These are phyloP conservation scores for Populus hybrid DNA, from an alignment of 441 rosid genomes.

Conservation along the genomic window DNA sequence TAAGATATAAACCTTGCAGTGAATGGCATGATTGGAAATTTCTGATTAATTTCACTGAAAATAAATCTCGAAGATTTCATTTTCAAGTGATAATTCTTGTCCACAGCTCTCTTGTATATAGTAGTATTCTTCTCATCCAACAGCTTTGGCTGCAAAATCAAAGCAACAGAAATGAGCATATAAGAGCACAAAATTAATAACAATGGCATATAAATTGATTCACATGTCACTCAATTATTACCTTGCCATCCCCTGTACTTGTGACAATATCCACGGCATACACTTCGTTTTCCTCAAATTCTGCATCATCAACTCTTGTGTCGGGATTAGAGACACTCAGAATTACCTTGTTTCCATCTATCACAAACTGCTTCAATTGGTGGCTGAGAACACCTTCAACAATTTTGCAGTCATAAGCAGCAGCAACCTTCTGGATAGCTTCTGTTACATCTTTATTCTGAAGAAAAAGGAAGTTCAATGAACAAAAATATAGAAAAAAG, in stretches of 20 bases:
- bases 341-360: slow-evolving; percentile 83
- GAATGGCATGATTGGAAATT: slow-evolving; percentile 79
- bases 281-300: slow-evolving; percentile 90
- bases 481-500: not conserved
- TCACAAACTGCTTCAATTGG: slow-evolving; percentile 81
- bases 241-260: slow-evolving; percentile 96
- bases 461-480: slow-evolving; percentile 15
- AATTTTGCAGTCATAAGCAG: slow-evolving; percentile 92
- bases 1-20: slow-evolving; percentile 58
- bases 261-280: slow-evolving; percentile 88
- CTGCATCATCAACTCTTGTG: slow-evolving; percentile 85
- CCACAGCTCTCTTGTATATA: slow-evolving; percentile 81
- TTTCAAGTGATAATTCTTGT: slow-evolving; percentile 78
- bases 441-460: slow-evolving; percentile 94
- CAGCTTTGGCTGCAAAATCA: slow-evolving; percentile 66
- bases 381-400: slow-evolving; percentile 98
- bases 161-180: slow-evolving; percentile 2
- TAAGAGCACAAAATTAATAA: not conserved
- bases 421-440: slow-evolving; percentile 93
- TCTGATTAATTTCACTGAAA: slow-evolving; percentile 83
- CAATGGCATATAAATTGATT: not conserved
- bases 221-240: slow-evolving; percentile 23
- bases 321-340: slow-evolving; percentile 72
- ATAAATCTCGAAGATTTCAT: slow-evolving; percentile 96
- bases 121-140: slow-evolving; percentile 95